A percentile compares a stretch with the other conserved stretches of the same genome.
phyloP scores from a whole-genome alignment of 176 grass and related monocot genomes.

The Ensete ventricosum region DNA sequence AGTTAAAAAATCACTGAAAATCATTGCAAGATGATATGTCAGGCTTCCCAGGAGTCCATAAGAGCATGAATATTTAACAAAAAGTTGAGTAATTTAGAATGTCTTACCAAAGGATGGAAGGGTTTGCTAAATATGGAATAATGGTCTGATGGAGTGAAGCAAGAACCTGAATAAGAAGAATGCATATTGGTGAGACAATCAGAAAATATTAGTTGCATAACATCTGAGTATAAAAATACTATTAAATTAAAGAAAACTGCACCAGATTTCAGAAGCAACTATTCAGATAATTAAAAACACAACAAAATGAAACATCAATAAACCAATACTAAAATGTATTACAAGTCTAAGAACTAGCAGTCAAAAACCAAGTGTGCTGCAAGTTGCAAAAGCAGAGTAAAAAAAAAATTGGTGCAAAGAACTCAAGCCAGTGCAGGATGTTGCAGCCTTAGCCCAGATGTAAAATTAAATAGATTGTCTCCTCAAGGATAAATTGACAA shows the following conservation, averaged over 20 bases:
- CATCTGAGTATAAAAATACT: not conserved
- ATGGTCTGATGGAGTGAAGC: conserved; percentile 76
- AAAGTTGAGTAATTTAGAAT: not conserved
- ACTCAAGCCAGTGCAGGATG: no score
- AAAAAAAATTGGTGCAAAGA: no score
- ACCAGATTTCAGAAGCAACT: not conserved
- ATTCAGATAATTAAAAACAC: not conserved
- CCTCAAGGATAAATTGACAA: no score
- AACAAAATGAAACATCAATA: no score
- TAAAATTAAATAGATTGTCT: no score
- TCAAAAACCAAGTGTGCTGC: no score
- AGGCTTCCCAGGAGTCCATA: not conserved
- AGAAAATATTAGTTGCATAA: not conserved
- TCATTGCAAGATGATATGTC: conserved; percentile 19
- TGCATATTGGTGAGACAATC: not conserved
- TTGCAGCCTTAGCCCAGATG: no score
- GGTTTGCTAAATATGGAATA: conserved; percentile 88
- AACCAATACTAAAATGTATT: no score
- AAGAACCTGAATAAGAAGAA: conserved; percentile 52
- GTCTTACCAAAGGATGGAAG: conserved; percentile 70
- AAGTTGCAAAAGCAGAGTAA: no score
- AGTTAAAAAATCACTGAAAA: conserved; percentile 93
- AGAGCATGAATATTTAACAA: not conserved
- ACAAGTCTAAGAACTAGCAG: no score
- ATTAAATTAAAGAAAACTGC: not conserved